phyloP scores from a whole-genome alignment of 345 rosid species.

The Balakata baccata region DNA sequence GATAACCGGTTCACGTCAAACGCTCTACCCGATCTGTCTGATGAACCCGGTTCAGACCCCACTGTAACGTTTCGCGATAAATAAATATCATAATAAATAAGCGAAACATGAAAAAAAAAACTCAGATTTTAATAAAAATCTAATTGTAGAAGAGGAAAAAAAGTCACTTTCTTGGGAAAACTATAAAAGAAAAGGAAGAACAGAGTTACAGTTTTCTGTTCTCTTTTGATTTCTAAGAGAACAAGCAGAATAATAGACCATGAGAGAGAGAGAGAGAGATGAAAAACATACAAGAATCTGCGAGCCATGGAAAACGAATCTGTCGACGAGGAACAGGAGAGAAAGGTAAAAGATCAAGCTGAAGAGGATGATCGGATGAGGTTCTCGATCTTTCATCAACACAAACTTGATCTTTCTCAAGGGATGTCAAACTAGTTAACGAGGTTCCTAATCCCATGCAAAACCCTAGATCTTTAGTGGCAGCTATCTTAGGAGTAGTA shows the following conservation, averaged over 20 bases:
- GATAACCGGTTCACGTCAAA: slow-evolving; percentile 51
- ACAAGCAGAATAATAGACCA: background rate
- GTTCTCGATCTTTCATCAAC: background rate
- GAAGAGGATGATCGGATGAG: slow-evolving; percentile 52
- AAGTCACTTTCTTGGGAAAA: background rate
- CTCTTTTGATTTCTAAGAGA: background rate
- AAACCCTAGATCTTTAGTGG: slow-evolving; percentile 53
- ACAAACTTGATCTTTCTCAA: slow-evolving; percentile 15
- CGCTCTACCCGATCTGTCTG: slow-evolving; percentile 33
- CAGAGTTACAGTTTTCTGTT: background rate
- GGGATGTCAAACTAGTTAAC: slow-evolving; percentile 27
- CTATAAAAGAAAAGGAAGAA: background rate
- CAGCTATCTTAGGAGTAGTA: slow-evolving; percentile 31
- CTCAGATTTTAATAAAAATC: background rate
- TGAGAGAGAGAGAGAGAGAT: background rate
- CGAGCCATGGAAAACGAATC: slow-evolving; percentile 72
- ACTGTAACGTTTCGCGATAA: slow-evolving; percentile 13
- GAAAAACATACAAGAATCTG: slow-evolving; percentile 42
- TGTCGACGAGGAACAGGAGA: slow-evolving; percentile 48
- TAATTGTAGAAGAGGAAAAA: background rate
- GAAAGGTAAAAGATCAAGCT: slow-evolving; percentile 67
- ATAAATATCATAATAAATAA: too few relatives aligned
- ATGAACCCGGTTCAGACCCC: slow-evolving; percentile 37
- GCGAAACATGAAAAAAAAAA: background rate
- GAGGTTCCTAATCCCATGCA: slow-evolving; percentile 52